Evolutionary conservation across 176 grass and related monocot genomes (phyloP), one percentile per base, ranked within the genome.

Genomic region (Carex myosuroides): DNA sequence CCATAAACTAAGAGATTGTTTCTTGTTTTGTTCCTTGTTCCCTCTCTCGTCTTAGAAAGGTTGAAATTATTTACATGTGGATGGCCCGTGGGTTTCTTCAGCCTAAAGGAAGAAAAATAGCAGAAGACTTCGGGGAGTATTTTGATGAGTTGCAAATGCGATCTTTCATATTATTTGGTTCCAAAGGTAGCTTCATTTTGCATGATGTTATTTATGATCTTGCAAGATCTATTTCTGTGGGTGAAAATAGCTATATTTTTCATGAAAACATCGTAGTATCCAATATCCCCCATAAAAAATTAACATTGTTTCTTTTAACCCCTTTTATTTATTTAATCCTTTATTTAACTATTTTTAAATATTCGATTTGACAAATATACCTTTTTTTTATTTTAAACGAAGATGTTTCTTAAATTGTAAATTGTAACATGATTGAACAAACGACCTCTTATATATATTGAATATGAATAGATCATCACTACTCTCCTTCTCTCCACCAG

Each of bases 161-260:
- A 26, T 63, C 71, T 13, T 79, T 64, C 33, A 61, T 85, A 74
- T 41, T 44, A 76, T 20, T 32, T 26, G 33, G 37, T 65, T 16
- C 60, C 52, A 75, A 64, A 37, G 16, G 35, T 50, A 60, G 24
- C 41, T 85, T 60, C n/a, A 41, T 13, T 3, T 61, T 85, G 84
- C 84, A 85, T 50, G 66, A 72, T 85, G 39, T 85, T 46, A 79
- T 85, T 14, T 68, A 85, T 64, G 84, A 85, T 85, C 66, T 85
- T 18, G 69, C 70, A 64, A 41, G 26, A 65, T 77, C 56, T 17
- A 24, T 85, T 46, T 56, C 70, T 29, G 22, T 2, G 21, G 61
- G 61, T 11, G 61, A 64, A 64, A 64, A 24, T 24, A 24, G 24
- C 24, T 24, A 24, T 0, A 24, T 24, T 24, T 24, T 24, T 24